A percentile compares a stretch with the other conserved stretches of the same genome.
phyloP scores from a whole-genome alignment of 352 stramenopile genomes.

The Phytopythium ostracodes region DNA sequence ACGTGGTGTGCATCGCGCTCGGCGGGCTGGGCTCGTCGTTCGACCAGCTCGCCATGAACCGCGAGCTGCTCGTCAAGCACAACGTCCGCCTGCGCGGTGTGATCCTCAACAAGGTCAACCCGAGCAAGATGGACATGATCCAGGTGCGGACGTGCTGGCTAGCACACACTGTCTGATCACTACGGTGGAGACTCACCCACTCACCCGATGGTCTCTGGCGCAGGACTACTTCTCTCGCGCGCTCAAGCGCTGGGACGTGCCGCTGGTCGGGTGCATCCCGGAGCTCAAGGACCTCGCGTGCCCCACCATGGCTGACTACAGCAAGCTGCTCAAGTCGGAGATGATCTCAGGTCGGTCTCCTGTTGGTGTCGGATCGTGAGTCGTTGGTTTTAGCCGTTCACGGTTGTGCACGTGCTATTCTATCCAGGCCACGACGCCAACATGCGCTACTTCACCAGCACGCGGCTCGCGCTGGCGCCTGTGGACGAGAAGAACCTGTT shows the following conservation, averaged over 20 bases:
- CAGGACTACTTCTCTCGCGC: slow-evolving; percentile 88
- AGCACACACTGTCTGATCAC: background rate
- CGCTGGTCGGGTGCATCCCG: slow-evolving; percentile 86
- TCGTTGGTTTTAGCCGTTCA: background rate
- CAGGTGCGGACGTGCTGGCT: slow-evolving; percentile 30
- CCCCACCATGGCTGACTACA: slow-evolving; percentile 85
- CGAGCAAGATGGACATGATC: slow-evolving; percentile 89
- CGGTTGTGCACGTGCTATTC: background rate
- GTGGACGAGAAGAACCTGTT: slow-evolving; percentile 77
- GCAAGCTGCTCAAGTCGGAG: slow-evolving; percentile 80
- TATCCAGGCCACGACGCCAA: slow-evolving; percentile 55
- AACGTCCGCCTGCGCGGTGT: slow-evolving; percentile 72
- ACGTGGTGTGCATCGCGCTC: slow-evolving; percentile 76
- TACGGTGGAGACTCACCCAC: background rate
- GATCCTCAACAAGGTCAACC: slow-evolving; percentile 89
- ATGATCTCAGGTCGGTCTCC: slow-evolving; percentile 55
- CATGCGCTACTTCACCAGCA: slow-evolving; percentile 83
- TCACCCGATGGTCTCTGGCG: background rate
- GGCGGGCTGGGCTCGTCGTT: slow-evolving; percentile 82
- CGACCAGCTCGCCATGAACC: slow-evolving; percentile 83
- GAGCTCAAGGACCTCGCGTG: slow-evolving; percentile 78
- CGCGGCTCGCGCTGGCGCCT: slow-evolving; percentile 70
- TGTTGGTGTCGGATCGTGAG: background rate
- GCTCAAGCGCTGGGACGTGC: slow-evolving; percentile 87
- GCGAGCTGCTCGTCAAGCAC: slow-evolving; percentile 76